Conservation (phyloP, 176 grass and related monocot genomes). For the Calamus simplicifolius region DNA sequence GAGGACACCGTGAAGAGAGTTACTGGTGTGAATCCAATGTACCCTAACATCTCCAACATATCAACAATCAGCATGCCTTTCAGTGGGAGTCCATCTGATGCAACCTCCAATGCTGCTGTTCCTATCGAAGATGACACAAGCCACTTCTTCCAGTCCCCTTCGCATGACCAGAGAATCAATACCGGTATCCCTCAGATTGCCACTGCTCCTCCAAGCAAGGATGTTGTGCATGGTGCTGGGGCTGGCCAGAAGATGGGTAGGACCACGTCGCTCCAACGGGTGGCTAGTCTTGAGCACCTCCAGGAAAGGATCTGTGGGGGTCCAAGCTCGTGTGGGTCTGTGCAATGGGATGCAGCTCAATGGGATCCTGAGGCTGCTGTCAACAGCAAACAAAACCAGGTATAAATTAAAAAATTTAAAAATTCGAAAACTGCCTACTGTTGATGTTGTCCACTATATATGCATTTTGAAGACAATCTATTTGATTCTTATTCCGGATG, state of each 20-base stretch:
- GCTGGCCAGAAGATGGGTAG: slow-evolving; percentile 9
- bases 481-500: too few species aligned
- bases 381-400: slow-evolving; percentile 7
- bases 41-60: slow-evolving; percentile 28
- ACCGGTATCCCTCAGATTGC: background rate
- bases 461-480: too few species aligned
- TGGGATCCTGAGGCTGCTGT: slow-evolving; percentile 16
- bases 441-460: too few species aligned
- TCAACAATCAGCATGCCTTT: slow-evolving; percentile 53
- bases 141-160: background rate
- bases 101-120: slow-evolving; percentile 6
- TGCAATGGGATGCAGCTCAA: slow-evolving; percentile 13
- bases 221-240: slow-evolving; percentile 2
- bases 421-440: background rate
- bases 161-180: background rate
- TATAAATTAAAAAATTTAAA: background rate
- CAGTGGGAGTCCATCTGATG: slow-evolving; percentile 23
- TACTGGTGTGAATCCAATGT: slow-evolving; percentile 6
- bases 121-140: slow-evolving; percentile 21
- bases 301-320: slow-evolving; percentile 52
- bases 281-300: slow-evolving; percentile 55
- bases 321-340: background rate
- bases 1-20: slow-evolving; percentile 54
- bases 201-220: background rate
- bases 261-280: slow-evolving; percentile 15